These are phyloP conservation scores for Buxus sempervirens DNA, from an alignment of 164 flowering plant genomes.

Conservation along the genomic window DNA sequence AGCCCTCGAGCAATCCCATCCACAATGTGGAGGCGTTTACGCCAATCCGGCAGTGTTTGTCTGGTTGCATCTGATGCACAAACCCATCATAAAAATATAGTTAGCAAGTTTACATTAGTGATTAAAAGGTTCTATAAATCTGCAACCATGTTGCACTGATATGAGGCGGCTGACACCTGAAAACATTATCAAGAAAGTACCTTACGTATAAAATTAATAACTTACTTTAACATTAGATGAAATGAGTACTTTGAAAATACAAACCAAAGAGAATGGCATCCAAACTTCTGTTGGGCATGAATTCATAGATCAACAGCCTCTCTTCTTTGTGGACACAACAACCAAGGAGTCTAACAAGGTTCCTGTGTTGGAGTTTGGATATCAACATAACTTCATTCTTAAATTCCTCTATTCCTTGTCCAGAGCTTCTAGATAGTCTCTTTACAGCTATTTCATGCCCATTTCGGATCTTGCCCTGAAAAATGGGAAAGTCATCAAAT, in stretches of 20 bases:
- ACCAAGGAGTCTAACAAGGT: slow-evolving; percentile 24
- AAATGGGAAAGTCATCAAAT: too few relatives aligned
- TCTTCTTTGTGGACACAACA: slow-evolving; percentile 21
- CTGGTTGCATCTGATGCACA: slow-evolving; percentile 6
- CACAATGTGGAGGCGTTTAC: slow-evolving; percentile 14
- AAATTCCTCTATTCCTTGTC: slow-evolving; percentile 22
- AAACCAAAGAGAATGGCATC: slow-evolving; percentile 21
- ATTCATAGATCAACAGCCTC: slow-evolving; percentile 24
- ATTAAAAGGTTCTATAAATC: background rate
- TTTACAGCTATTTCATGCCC: slow-evolving; percentile 16
- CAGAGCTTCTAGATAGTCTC: slow-evolving; percentile 22
- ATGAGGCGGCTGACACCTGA: background rate
- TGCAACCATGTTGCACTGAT: background rate
- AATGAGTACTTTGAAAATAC: background rate
- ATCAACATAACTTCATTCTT: slow-evolving; percentile 23
- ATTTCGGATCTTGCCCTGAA: too few relatives aligned
- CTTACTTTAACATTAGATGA: too few relatives aligned
- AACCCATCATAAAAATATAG: too few relatives aligned
- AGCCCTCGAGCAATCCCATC: slow-evolving; percentile 22
- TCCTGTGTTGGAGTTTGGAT: slow-evolving; percentile 29
- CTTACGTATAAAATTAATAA: background rate
- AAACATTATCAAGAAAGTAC: background rate
- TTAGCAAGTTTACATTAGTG: background rate
- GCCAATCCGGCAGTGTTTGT: slow-evolving; percentile 8
- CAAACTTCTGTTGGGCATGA: slow-evolving; percentile 26